Base-by-base conservation (phyloP, 257 asterid species). In the Ligustrum vulgare region DNA sequence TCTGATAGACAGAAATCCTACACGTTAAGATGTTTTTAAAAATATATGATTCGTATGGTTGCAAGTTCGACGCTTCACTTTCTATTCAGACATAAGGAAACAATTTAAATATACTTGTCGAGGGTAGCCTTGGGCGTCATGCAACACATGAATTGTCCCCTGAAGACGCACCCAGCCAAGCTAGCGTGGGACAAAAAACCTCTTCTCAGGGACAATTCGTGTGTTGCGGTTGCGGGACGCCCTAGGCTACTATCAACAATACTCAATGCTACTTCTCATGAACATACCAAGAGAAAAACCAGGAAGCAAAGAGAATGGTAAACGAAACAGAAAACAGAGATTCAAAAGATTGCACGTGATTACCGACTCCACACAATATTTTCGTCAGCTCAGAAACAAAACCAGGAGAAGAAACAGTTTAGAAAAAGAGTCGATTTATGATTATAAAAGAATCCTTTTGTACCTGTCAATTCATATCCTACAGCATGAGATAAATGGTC, bases 381-480 rank as follows among this genome's bases (percentile, higher is more conserved):
- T 25, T 1, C 20, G 10, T 54, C 12, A n/a, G 9, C 63, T 54
- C 2, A 4, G 35, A 4, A 20, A 34, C 49, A 3, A 43, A 20
- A 47, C 31, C 8, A 33, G 32, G 4, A 72, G 22, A 65, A 56
- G 10, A 60, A 22, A 41, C 4, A 33, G n/a, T 7, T 20, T 11
- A 36, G 28, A 51, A 45, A 79, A 25, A 25, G 11, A 23, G 62
- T 10, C 6, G 13, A 12, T 15, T 62, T 35, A 47, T 6, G 18
- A 75, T 31, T 6, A 67, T n/a, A 7, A 54, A 22, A 8, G 56
- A 74, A 67, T 39, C 72, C 75, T 68, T 68, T 2, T 73, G 45
- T 70, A 87, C 87, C 80, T 77, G 79, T 75, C 3, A 47, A 39
- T 31, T 60, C 79, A 37, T 81, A 69, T 7, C 71, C 76, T 10